phyloP scores from a whole-genome alignment of 2,329 filamentous ascomycete genomes.

The Canariomyces notabilis region DNA sequence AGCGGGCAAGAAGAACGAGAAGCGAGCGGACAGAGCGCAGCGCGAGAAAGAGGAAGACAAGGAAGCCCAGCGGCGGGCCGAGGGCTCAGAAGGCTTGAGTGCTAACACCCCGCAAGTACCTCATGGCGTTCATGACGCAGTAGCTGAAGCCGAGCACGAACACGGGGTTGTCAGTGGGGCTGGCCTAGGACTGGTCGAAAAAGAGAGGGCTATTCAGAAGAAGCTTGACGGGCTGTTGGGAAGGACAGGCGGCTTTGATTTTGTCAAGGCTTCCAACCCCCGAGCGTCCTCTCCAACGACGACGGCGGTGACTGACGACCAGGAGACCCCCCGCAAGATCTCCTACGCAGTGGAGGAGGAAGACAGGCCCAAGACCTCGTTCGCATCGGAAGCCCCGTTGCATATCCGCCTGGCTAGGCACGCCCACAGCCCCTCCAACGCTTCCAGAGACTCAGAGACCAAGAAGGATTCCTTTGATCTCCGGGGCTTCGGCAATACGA shows the following conservation, averaged over 20 bases:
- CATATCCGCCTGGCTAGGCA: slow-evolving; percentile 23
- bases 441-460: slow-evolving; percentile 38
- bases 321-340: slow-evolving; percentile 29
- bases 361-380: slow-evolving; percentile 32
- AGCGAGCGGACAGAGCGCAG: slow-evolving; percentile 46
- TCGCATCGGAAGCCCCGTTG: slow-evolving; percentile 28
- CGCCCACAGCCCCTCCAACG: slow-evolving; percentile 34
- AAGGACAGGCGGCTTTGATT: slow-evolving; percentile 51
- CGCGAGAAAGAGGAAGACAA: slow-evolving; percentile 46
- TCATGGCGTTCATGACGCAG: slow-evolving; percentile 44
- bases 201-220: slow-evolving; percentile 42
- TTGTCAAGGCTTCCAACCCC: slow-evolving; percentile 22
- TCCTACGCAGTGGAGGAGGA: slow-evolving; percentile 32
- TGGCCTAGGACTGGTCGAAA: slow-evolving; percentile 41
- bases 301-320: slow-evolving; percentile 18
- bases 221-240: slow-evolving; percentile 50
- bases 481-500: slow-evolving; percentile 44
- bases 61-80: slow-evolving; percentile 47
- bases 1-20: slow-evolving; percentile 49
- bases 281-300: slow-evolving; percentile 1
- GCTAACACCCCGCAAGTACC: slow-evolving; percentile 48
- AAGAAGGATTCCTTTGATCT: slow-evolving; percentile 25
- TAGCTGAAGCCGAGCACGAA: slow-evolving; percentile 30
- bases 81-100: slow-evolving; percentile 44
- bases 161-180: slow-evolving; percentile 35